Percentiles rank a stretch among this genome's conserved stretches.
Evolutionary conservation across 2,329 filamentous ascomycete genomes (phyloP).

Genomic region (Aspergillus intermedius): DNA sequence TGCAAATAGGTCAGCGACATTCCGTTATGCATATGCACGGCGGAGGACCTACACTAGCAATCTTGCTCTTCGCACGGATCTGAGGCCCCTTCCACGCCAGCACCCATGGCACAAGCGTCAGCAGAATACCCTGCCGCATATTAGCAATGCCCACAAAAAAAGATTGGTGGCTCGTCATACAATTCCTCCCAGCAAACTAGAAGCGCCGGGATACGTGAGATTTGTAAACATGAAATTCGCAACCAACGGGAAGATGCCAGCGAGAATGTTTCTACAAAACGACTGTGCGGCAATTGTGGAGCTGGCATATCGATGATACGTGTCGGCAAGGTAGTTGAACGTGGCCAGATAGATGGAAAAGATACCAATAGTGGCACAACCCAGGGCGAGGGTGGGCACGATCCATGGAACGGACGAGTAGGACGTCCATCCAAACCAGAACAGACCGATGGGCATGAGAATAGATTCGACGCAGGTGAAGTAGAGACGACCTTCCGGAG

Average conservation of each 20-base stretch:
- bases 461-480: conserved; percentile 68
- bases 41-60: conserved; percentile 56
- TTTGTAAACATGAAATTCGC: conserved; percentile 63
- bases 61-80: conserved; percentile 69
- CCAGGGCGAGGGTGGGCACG: conserved; percentile 60
- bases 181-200: conserved; percentile 66
- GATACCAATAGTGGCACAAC: conserved; percentile 71
- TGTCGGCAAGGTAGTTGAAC: conserved; percentile 86
- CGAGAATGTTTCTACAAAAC: conserved; percentile 76
- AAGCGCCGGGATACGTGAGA: conserved; percentile 62
- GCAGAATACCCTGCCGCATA: conserved; percentile 35
- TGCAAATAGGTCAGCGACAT: neutral
- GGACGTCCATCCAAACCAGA: conserved; percentile 67
- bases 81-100: conserved; percentile 67
- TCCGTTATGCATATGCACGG: too few species aligned
- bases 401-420: conserved; percentile 60
- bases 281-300: conserved; percentile 77
- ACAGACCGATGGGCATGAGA: conserved; percentile 68
- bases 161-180: conserved; percentile 28
- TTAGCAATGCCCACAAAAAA: neutral
- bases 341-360: conserved; percentile 76
- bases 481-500: conserved; percentile 71
- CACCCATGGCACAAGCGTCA: conserved; percentile 77
- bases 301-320: conserved; percentile 73
- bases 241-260: conserved; percentile 69